Conservation (phyloP, 805 yeast genomes). For the Wickerhamiella australiensis region DNA sequence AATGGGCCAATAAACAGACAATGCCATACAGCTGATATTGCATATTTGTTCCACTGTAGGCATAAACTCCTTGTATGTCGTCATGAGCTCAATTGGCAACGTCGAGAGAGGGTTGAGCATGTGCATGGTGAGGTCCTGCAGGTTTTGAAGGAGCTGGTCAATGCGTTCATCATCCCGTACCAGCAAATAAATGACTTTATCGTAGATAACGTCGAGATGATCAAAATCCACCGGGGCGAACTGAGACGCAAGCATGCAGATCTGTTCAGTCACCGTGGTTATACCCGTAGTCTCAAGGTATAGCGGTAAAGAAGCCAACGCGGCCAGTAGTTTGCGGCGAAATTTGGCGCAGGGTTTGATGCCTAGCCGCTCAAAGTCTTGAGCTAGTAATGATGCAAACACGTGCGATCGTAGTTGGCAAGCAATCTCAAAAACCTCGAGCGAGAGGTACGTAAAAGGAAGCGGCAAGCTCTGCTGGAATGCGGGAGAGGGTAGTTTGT, state of each 20-base stretch:
- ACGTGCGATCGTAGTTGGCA: neutral
- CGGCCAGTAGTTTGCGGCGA: neutral
- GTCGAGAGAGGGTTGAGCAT: conserved; percentile 1
- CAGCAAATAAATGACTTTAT: neutral
- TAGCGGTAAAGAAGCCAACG: conserved; percentile 2
- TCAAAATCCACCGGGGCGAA: conserved; percentile 6
- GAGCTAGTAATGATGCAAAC: neutral
- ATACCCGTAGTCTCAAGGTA: conserved; percentile 5
- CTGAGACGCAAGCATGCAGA: conserved; percentile 6
- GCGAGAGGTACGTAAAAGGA: neutral
- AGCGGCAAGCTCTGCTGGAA: neutral
- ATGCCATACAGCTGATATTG: neutral
- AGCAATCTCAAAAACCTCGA: neutral
- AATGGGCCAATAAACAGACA: conserved; percentile 1
- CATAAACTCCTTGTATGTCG: neutral
- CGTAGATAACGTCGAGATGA: conserved; percentile 2
- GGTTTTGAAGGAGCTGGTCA: neutral
- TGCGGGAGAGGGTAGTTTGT: conserved; percentile 4
- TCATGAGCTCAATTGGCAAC: neutral
- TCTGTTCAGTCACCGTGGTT: neutral
- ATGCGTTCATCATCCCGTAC: conserved; percentile 5
- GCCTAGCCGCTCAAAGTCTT: neutral
- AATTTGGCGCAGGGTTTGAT: neutral
- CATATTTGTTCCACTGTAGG: neutral
- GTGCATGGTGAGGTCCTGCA: neutral